Evolutionary conservation across 768 basidiomycete genomes (phyloP), one percentile per base, ranked within the genome.

Genomic region (Daedaleopsis nitida): DNA sequence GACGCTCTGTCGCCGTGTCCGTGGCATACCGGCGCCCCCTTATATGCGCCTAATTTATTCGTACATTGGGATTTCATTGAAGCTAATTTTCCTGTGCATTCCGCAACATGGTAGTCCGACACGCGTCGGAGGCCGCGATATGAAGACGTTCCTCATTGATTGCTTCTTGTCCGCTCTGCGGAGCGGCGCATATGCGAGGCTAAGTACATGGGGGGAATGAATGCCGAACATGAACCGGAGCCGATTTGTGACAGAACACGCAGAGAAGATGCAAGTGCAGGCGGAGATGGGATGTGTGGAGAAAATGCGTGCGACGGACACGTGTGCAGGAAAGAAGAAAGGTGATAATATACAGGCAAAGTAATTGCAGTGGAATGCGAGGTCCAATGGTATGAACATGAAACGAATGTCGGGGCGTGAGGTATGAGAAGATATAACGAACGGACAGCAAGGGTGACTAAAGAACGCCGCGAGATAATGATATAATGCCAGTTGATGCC

Each of bases 81-180:
- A 42, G 5, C 17, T 17, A 42, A 3, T 3, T 42, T 42, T 42
- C 19, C 14, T 43, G n/a, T 53, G 23, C 4, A 34, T 37, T 35
- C 48, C 17, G 10, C 27, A 32, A 3, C 27, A 32, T 32, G 27
- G 49, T 16, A 23, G 19, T 16, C 27, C 51, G 51, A 35, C 17
- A 48, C 53, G 23, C 37, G 14, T 17, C 55, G 57, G 54, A 54
- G 64, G 49, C 14, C 14, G 27, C 17, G 42, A 39, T 59, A 59
- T 44, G 49, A 53, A 42, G 19, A 56, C 48, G 47, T 50, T 62
- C 52, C 58, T 60, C 44, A 47, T 52, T 35, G 42, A 19, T 55
- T 63, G 69, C 65, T 65, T 68, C 52, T 51, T 48, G 63, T 65
- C 65, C 69, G 69, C 67, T 68, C 68, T 67, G 65, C 66, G 65